Percentiles rank a stretch among this genome's conserved stretches.
These are phyloP conservation scores for Scutellaria barbata DNA, from an alignment of 257 asterid species.

Conservation along the genomic window DNA sequence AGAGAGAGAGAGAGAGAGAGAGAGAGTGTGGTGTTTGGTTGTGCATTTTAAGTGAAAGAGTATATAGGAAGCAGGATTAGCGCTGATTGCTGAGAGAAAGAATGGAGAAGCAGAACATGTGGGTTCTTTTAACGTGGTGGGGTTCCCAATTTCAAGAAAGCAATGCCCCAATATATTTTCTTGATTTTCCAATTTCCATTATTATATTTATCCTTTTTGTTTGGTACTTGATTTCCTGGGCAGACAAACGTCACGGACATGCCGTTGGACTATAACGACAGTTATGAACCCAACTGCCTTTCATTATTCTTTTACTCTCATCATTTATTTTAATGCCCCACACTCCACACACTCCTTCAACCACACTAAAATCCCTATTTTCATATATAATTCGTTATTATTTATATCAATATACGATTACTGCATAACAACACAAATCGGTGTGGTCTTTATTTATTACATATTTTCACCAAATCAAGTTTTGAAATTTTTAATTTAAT, in stretches of 20 bases:
- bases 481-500: too few species aligned
- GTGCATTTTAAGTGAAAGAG: slow-evolving; percentile 47
- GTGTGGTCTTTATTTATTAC: too few species aligned
- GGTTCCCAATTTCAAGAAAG: slow-evolving; percentile 23
- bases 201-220: slow-evolving; percentile 1
- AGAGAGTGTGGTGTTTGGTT: slow-evolving; percentile 26
- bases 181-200: background rate
- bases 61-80: slow-evolving; percentile 43
- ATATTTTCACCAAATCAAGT: too few species aligned
- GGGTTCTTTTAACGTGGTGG: slow-evolving; percentile 48
- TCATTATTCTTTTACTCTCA: slow-evolving; percentile 33
- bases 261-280: slow-evolving; percentile 61
- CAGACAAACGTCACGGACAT: slow-evolving; percentile 67
- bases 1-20: slow-evolving; percentile 11
- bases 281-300: slow-evolving; percentile 44
- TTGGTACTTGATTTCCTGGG: slow-evolving; percentile 35
- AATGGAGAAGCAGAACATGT: slow-evolving; percentile 38
- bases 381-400: too few species aligned
- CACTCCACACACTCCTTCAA: too few species aligned
- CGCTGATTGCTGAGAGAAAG: slow-evolving; percentile 46
- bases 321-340: background rate
- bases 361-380: too few species aligned
- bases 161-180: slow-evolving; percentile 2
- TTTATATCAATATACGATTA: too few species aligned
- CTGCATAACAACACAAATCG: too few species aligned